Percentiles rank a stretch among this genome's conserved stretches.
Conservation (phyloP, 2,329 filamentous ascomycete species). For the Beauveria caledonica region DNA sequence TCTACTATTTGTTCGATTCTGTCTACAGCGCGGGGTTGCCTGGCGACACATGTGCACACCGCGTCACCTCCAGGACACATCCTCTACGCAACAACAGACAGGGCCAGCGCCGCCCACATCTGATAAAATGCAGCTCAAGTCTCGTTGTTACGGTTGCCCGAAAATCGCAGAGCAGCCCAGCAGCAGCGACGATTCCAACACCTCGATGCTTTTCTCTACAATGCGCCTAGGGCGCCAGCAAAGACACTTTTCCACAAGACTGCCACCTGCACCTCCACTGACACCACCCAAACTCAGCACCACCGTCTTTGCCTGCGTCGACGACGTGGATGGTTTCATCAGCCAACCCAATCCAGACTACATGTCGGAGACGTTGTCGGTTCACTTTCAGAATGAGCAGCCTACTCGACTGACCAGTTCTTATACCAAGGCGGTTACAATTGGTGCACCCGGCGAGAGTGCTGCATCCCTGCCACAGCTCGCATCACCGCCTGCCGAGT, state of each 20-base stretch:
- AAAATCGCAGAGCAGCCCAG: neutral
- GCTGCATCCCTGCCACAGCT: conserved; percentile 22
- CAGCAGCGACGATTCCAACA: neutral
- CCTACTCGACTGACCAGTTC: conserved; percentile 32
- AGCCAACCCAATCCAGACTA: conserved; percentile 45
- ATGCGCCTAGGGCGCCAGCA: conserved; percentile 9
- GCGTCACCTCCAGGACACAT: neutral
- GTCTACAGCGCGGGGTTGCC: neutral
- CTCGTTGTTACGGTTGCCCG: neutral
- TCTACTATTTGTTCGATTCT: conserved; percentile 8
- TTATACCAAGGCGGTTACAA: conserved; percentile 33
- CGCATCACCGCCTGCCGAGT: conserved; percentile 37
- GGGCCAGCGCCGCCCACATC: neutral
- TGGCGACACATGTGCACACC: conserved; percentile 14
- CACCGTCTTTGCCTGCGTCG: conserved; percentile 35
- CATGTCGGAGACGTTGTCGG: conserved; percentile 27
- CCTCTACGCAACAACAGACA: neutral
- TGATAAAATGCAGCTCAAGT: conserved; percentile 19
- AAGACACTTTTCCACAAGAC: conserved; percentile 27
- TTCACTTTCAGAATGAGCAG: conserved; percentile 19
- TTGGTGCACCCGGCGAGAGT: conserved; percentile 22
- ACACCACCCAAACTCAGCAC: conserved; percentile 39
- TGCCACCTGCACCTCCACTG: conserved; percentile 39
- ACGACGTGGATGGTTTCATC: conserved; percentile 34
- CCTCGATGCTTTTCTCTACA: neutral